A percentile compares a stretch with the other conserved stretches of the same genome.
phyloP scores from a whole-genome alignment of 2,329 filamentous ascomycete species.

The Botrytis pseudocinerea region DNA sequence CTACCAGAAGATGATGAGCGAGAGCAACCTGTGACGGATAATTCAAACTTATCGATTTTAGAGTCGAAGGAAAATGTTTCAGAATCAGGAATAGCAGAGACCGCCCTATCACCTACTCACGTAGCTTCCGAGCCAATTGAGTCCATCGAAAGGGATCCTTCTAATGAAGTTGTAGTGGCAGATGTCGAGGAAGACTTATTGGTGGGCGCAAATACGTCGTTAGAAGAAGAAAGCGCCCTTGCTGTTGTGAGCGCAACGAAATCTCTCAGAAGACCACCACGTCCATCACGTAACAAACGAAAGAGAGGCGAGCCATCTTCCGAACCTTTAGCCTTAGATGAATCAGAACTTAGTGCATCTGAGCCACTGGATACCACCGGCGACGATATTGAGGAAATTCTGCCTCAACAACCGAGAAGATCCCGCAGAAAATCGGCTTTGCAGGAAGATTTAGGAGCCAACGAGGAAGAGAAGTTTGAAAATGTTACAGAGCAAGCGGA shows the following conservation, averaged over 20 bases:
- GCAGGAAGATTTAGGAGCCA: background rate
- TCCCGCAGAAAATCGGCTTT: slow-evolving; percentile 10
- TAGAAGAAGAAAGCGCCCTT: background rate
- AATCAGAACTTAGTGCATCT: background rate
- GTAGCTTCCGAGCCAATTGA: background rate
- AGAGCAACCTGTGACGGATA: background rate
- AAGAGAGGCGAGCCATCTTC: slow-evolving; percentile 28
- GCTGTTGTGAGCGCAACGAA: background rate
- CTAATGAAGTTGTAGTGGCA: background rate
- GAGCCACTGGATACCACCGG: background rate
- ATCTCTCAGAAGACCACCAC: slow-evolving; percentile 7
- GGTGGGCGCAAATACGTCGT: background rate
- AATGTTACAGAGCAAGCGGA: slow-evolving; percentile 33
- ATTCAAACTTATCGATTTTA: background rate
- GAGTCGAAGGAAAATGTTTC: background rate
- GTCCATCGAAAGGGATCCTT: slow-evolving; percentile 6
- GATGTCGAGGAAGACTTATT: background rate
- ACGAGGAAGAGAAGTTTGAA: background rate
- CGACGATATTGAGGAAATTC: background rate
- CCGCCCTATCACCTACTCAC: background rate
- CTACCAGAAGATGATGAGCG: slow-evolving; percentile 29
- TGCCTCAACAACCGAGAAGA: background rate
- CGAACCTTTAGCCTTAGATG: background rate
- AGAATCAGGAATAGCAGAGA: background rate
- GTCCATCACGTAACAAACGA: slow-evolving; percentile 32